Conservation (phyloP, 139 green algal species). For the Chlamydomonas eustigma region DNA sequence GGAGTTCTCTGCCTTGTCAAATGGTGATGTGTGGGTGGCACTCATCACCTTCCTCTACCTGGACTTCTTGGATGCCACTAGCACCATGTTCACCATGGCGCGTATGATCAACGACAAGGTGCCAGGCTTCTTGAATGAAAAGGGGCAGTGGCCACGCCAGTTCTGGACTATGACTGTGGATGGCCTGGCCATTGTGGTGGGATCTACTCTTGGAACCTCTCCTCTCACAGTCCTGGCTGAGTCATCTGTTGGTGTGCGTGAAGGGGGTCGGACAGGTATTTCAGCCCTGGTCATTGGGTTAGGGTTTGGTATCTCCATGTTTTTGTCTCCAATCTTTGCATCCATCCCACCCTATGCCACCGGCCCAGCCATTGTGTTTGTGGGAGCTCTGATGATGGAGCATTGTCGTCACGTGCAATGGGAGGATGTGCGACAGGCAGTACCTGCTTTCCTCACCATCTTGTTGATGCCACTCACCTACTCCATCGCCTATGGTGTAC, state of each 20-base stretch:
- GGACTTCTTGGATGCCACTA: slow-evolving; percentile 75
- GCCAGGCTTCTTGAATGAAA: slow-evolving; percentile 56
- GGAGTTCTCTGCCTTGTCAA: slow-evolving; percentile 9
- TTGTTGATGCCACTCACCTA: slow-evolving; percentile 76
- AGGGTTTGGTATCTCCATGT: slow-evolving; percentile 74
- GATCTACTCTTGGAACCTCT: slow-evolving; percentile 69
- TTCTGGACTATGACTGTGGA: slow-evolving; percentile 61
- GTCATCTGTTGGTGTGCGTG: slow-evolving; percentile 40
- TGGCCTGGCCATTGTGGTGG: slow-evolving; percentile 59
- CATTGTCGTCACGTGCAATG: slow-evolving; percentile 53
- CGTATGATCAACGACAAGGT: slow-evolving; percentile 55
- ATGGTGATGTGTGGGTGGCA: slow-evolving; percentile 12
- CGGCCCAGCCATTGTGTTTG: slow-evolving; percentile 75
- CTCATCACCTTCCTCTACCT: slow-evolving; percentile 57
- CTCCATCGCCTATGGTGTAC: slow-evolving; percentile 66
- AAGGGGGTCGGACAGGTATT: slow-evolving; percentile 44
- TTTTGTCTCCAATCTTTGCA: slow-evolving; percentile 81
- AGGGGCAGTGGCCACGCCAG: slow-evolving; percentile 51
- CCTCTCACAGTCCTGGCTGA: slow-evolving; percentile 63
- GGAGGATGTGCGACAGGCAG: slow-evolving; percentile 44
- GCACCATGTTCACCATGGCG: slow-evolving; percentile 70
- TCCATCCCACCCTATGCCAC: slow-evolving; percentile 80
- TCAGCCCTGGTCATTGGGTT: slow-evolving; percentile 20
- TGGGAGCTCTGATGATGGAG: slow-evolving; percentile 53
- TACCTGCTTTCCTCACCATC: slow-evolving; percentile 79